Conservation (phyloP, 1,284 basidiomycete genomes). For the Naganishia sp. region DNA sequence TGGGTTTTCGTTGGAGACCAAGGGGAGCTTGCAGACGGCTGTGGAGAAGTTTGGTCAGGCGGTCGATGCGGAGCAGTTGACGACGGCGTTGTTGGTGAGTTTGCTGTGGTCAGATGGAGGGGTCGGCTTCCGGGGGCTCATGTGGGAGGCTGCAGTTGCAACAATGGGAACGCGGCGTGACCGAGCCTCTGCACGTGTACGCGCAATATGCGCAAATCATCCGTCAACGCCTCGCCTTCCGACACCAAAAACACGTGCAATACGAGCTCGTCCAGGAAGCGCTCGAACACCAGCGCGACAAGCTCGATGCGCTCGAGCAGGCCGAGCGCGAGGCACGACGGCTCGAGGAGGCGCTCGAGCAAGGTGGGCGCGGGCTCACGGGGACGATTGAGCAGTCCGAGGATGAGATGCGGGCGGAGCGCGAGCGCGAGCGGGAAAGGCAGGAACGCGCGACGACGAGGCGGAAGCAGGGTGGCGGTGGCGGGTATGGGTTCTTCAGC, state of each 20-base stretch:
- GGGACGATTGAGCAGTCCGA: slow-evolving; percentile 28
- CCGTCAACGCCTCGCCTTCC: slow-evolving; percentile 87
- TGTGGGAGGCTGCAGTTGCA: slow-evolving; percentile 64
- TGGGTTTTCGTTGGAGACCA: slow-evolving; percentile 89
- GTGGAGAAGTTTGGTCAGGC: slow-evolving; percentile 73
- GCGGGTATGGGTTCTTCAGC: slow-evolving; percentile 83
- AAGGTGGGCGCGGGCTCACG: slow-evolving; percentile 42
- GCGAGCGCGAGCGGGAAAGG: slow-evolving; percentile 34
- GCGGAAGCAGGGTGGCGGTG: slow-evolving; percentile 45
- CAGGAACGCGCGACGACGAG: slow-evolving; percentile 32
- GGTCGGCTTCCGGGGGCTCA: slow-evolving; percentile 6
- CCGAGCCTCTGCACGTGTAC: slow-evolving; percentile 95
- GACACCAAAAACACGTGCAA: slow-evolving; percentile 97
- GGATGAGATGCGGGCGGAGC: slow-evolving; percentile 34
- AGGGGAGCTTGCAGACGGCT: slow-evolving; percentile 65
- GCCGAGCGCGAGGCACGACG: slow-evolving; percentile 87
- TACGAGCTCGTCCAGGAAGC: slow-evolving; percentile 94
- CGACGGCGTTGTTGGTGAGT: slow-evolving; percentile 80
- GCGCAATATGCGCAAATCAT: slow-evolving; percentile 92
- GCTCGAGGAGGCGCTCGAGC: slow-evolving; percentile 77
- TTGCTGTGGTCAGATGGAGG: not conserved
- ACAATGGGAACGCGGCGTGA: slow-evolving; percentile 87
- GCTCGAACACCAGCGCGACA: slow-evolving; percentile 81
- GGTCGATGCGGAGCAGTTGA: slow-evolving; percentile 88
- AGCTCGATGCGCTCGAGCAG: slow-evolving; percentile 86